A percentile compares a stretch with the other conserved stretches of the same genome.
phyloP scores from a whole-genome alignment of 2,329 filamentous ascomycete species.

The Aaosphaeria pasadenensis region DNA sequence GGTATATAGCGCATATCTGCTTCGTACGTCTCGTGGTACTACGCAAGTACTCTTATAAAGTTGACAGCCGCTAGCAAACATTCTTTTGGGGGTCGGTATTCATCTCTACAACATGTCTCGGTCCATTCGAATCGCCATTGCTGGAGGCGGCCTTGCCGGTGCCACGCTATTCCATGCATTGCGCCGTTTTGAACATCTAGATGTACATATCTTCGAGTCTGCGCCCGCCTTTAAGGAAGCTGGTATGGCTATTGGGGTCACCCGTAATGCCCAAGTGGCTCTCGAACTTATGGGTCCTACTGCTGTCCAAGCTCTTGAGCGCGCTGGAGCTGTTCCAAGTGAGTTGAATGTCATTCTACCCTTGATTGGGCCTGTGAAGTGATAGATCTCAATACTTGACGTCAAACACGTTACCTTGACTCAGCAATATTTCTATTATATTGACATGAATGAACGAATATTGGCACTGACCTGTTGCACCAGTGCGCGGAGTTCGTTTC shows the following conservation, averaged over 20 bases:
- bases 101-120: background rate
- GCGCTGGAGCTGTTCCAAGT: constrained; percentile 1
- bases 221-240: constrained; percentile 26
- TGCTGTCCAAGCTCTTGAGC: background rate
- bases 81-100: background rate
- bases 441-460: too few species aligned
- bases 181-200: constrained; percentile 26
- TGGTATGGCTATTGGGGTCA: constrained; percentile 38
- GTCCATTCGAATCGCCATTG: constrained; percentile 2
- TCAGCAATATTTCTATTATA: too few species aligned
- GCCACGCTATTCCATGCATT: constrained; percentile 36
- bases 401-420: too few species aligned
- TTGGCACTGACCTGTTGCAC: too few species aligned
- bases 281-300: background rate
- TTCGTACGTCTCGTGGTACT: too few species aligned
- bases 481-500: background rate
- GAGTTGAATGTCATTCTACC: too few species aligned
- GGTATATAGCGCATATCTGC: too few species aligned
- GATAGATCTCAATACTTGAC: too few species aligned
- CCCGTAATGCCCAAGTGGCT: constrained; percentile 27
- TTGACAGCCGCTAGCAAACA: background rate
- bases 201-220: constrained; percentile 36
- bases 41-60: too few species aligned
- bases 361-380: too few species aligned
- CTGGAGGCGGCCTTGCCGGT: constrained; percentile 40